Conservation (phyloP, 495 filamentous ascomycete genomes). For the Tetracladium setigerum region DNA sequence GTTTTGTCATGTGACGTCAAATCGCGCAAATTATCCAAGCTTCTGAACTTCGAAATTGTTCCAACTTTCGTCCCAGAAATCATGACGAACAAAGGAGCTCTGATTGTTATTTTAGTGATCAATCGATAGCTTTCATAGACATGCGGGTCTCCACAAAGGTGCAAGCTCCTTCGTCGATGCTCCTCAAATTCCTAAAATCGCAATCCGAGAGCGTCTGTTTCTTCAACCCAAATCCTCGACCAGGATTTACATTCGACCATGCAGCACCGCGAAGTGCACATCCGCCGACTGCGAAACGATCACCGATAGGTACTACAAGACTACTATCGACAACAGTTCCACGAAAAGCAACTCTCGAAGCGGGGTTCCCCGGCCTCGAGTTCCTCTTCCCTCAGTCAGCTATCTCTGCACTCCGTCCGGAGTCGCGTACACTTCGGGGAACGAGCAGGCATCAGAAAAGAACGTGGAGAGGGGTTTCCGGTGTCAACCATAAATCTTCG, state of each 20-base stretch:
- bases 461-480: slow-evolving; percentile 3
- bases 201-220: slow-evolving; percentile 48
- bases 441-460: slow-evolving; percentile 1
- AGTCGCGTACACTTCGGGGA: background rate
- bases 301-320: slow-evolving; percentile 14
- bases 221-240: slow-evolving; percentile 37
- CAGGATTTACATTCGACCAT: slow-evolving; percentile 21
- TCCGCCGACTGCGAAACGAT: slow-evolving; percentile 4
- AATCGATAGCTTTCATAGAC: background rate
- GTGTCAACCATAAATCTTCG: slow-evolving; percentile 33
- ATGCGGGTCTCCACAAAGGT: slow-evolving; percentile 27
- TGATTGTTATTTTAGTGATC: no score
- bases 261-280: slow-evolving; percentile 12
- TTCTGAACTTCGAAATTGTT: background rate
- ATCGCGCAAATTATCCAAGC: slow-evolving; percentile 6
- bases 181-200: slow-evolving; percentile 54
- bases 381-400: slow-evolving; percentile 30
- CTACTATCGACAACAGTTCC: slow-evolving; percentile 10
- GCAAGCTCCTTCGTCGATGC: slow-evolving; percentile 46
- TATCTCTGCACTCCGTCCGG: slow-evolving; percentile 9
- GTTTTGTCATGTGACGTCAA: background rate
- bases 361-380: slow-evolving; percentile 35
- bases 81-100: background rate
- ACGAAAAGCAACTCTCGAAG: slow-evolving; percentile 26
- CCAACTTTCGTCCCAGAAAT: background rate